Conservation (phyloP, 1,139 yeast genomes). For the Kodamaea sp. region DNA sequence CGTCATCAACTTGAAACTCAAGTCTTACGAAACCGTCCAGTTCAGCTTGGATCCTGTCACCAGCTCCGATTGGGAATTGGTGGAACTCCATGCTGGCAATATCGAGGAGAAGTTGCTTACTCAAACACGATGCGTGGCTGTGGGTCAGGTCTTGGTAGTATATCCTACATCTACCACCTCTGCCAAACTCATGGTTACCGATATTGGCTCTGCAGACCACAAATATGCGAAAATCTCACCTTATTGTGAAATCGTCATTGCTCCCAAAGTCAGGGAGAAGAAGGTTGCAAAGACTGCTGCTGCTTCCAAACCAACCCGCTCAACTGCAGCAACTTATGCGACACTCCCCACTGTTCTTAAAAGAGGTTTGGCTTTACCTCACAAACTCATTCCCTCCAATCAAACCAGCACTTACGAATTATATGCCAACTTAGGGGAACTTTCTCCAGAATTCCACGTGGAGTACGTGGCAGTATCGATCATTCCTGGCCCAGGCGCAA, state of each 20-base stretch:
- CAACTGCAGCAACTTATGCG: conserved; percentile 29
- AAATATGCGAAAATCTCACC: conserved; percentile 64
- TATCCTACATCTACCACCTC: conserved; percentile 68
- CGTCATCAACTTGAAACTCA: conserved; percentile 42
- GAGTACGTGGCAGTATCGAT: conserved; percentile 62
- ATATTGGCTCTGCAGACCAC: conserved; percentile 52
- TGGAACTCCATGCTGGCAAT: conserved; percentile 77
- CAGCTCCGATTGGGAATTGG: conserved; percentile 86
- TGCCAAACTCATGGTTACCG: conserved; percentile 65
- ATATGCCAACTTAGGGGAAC: conserved; percentile 43
- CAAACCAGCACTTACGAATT: conserved; percentile 32
- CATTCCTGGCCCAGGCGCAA: conserved; percentile 52
- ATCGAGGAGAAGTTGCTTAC: conserved; percentile 74
- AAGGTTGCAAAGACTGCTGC: conserved; percentile 28
- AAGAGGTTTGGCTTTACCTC: conserved; percentile 62
- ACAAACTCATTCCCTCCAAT: conserved; percentile 28
- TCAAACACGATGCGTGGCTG: conserved; percentile 77
- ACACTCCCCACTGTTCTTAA: conserved; percentile 43
- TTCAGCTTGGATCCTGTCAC: conserved; percentile 79
- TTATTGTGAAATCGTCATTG: conserved; percentile 77
- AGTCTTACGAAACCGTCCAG: conserved; percentile 53
- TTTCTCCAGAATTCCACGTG: conserved; percentile 31
- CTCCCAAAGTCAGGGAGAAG: conserved; percentile 65
- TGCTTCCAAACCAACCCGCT: conserved; percentile 19
- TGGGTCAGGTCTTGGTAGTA: conserved; percentile 63